phyloP scores from a whole-genome alignment of 2,329 filamentous ascomycete species.

The Cercospora sp. region DNA sequence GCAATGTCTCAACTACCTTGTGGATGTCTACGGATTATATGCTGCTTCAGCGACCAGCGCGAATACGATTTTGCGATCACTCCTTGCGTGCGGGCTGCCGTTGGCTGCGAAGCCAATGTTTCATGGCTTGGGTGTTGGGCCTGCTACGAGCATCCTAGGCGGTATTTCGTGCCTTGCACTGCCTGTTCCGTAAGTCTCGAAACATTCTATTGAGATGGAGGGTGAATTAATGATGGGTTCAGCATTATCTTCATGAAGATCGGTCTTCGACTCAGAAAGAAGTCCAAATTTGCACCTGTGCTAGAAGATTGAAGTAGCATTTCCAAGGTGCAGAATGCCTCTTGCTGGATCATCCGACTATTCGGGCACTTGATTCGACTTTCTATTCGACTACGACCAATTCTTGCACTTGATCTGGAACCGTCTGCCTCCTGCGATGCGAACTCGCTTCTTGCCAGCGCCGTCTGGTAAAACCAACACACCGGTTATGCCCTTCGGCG shows the following conservation, averaged over 20 bases:
- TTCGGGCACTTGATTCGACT: too few relatives aligned
- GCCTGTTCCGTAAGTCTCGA: slow-evolving; percentile 41
- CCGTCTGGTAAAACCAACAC: neutral
- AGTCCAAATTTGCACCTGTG: slow-evolving; percentile 39
- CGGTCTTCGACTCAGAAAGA: slow-evolving; percentile 43
- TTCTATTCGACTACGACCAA: neutral
- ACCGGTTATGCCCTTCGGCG: slow-evolving; percentile 2
- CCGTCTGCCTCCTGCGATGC: neutral
- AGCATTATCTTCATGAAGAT: slow-evolving; percentile 48
- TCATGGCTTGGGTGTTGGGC: slow-evolving; percentile 44
- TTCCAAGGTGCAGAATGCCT: neutral
- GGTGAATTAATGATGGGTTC: neutral
- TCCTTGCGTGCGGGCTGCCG: slow-evolving; percentile 44
- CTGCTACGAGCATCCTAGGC: slow-evolving; percentile 45
- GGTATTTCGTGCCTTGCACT: slow-evolving; percentile 43
- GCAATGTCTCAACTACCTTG: slow-evolving; percentile 51
- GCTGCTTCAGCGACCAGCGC: slow-evolving; percentile 53
- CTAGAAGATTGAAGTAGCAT: slow-evolving; percentile 7
- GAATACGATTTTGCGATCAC: slow-evolving; percentile 51
- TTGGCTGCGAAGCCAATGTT: slow-evolving; percentile 45
- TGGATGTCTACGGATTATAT: slow-evolving; percentile 41
- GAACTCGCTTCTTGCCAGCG: neutral
- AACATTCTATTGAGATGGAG: neutral
- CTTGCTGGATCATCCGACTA: neutral
- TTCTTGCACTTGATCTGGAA: neutral